phyloP scores from a whole-genome alignment of 306 rosid species.

The Dalbergia cultrata region DNA sequence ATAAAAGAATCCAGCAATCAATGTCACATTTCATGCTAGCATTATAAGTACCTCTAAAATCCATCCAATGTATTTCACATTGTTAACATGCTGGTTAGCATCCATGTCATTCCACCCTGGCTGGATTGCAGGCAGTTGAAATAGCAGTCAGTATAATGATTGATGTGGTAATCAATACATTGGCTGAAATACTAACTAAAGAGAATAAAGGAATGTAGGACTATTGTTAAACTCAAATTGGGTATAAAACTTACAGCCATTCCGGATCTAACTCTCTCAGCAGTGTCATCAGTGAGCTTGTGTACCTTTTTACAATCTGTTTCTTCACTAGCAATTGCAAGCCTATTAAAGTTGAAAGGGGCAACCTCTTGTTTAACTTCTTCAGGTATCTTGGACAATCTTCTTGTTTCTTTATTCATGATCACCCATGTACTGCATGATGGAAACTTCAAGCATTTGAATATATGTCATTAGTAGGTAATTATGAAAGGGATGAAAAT shows the following conservation, averaged over 20 bases:
- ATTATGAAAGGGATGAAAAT: conserved; percentile 10
- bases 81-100: conserved; percentile 95
- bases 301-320: conserved; percentile 71
- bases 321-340: conserved; percentile 61
- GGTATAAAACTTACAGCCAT: conserved; percentile 69
- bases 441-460: no score
- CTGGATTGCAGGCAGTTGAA: conserved; percentile 2
- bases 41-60: conserved; percentile 73
- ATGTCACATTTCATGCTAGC: no score
- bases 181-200: neutral
- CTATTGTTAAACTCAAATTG: neutral
- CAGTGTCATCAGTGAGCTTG: conserved; percentile 76
- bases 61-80: conserved; percentile 98
- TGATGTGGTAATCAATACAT: no score
- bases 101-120: conserved; percentile 94
- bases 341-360: conserved; percentile 77
- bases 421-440: conserved; percentile 88
- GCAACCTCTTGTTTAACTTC: conserved; percentile 76
- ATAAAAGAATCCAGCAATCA: no score
- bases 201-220: neutral
- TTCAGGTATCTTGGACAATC: conserved; percentile 77
- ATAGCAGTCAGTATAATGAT: neutral
- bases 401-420: conserved; percentile 94
- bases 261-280: conserved; percentile 75
- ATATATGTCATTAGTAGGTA: neutral